Evolutionary conservation across 1,139 yeast genomes (phyloP).

Genomic region (Saccharomyces hybrid): DNA sequence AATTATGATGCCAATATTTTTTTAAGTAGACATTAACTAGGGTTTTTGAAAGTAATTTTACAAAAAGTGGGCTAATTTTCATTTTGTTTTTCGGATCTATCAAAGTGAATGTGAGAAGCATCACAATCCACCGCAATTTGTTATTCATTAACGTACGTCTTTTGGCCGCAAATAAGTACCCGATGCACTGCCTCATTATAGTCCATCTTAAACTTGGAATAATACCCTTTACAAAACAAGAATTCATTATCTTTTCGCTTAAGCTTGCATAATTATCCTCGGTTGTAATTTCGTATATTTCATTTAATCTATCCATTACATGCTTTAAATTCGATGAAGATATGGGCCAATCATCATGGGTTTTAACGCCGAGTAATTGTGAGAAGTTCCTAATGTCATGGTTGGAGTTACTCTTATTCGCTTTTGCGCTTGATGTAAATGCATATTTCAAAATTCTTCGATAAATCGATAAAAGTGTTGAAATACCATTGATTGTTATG

Average conservation of each 20-base stretch:
- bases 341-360: slow-evolving; percentile 9
- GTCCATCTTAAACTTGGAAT: slow-evolving; percentile 25
- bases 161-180: slow-evolving; percentile 5
- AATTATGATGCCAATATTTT: background rate
- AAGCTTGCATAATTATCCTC: slow-evolving; percentile 11
- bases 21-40: background rate
- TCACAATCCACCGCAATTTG: background rate
- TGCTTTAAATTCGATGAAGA: slow-evolving; percentile 16
- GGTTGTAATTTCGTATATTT: slow-evolving; percentile 20
- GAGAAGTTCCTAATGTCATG: background rate
- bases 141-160: background rate
- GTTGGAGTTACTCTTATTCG: background rate
- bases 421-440: slow-evolving; percentile 6
- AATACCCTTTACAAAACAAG: slow-evolving; percentile 19
- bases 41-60: background rate
- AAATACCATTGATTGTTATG: slow-evolving; percentile 12
- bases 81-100: background rate
- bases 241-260: slow-evolving; percentile 16
- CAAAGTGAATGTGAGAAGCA: background rate
- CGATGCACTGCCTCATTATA: slow-evolving; percentile 20
- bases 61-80: background rate
- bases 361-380: slow-evolving; percentile 2
- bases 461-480: slow-evolving; percentile 17
- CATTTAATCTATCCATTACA: slow-evolving; percentile 20
- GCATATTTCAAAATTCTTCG: slow-evolving; percentile 8